Evolutionary conservation across 2,329 filamentous ascomycete species (phyloP).

Genomic region (Alternaria tenuissima): DNA sequence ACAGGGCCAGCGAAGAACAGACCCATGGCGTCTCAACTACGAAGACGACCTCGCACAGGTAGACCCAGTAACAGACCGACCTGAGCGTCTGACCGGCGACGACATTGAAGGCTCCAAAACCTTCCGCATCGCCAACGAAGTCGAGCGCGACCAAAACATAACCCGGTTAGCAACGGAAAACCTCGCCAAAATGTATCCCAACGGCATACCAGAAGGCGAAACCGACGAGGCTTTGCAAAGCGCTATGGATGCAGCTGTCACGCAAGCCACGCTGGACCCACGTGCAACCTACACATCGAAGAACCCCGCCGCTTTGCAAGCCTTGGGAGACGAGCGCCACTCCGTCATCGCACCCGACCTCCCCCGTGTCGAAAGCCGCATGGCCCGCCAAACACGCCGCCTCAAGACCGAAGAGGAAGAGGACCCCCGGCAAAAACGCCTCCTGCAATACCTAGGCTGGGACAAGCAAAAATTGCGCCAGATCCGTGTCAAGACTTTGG

Average conservation of each 20-base stretch:
- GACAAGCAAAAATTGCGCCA: constrained; percentile 55
- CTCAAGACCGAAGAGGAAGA: constrained; percentile 50
- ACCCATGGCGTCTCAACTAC: constrained; percentile 71
- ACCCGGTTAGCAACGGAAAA: constrained; percentile 44
- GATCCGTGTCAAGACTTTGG: constrained; percentile 75
- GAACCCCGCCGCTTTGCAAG: constrained; percentile 59
- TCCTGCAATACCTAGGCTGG: constrained; percentile 67
- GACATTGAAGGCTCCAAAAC: constrained; percentile 35
- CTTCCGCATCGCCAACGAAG: constrained; percentile 40
- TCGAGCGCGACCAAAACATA: constrained; percentile 44
- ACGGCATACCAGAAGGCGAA: constrained; percentile 44
- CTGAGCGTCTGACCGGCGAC: constrained; percentile 50
- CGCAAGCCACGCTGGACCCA: constrained; percentile 51
- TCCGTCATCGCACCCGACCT: constrained; percentile 60
- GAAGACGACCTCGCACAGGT: constrained; percentile 84
- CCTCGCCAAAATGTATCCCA: constrained; percentile 48
- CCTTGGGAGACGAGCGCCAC: constrained; percentile 57
- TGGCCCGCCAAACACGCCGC: constrained; percentile 46
- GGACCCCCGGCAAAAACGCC: constrained; percentile 58
- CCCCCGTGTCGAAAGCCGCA: constrained; percentile 54
- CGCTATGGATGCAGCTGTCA: constrained; percentile 42
- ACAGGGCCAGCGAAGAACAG: constrained; percentile 75
- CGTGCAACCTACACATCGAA: constrained; percentile 58
- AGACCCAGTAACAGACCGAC: constrained; percentile 75
- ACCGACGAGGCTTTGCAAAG: constrained; percentile 32